Percentiles rank a stretch among this genome's conserved stretches.
These are phyloP conservation scores for Vaccinium darrowii DNA, from an alignment of 148 eudicot genomes.

Conservation along the genomic window DNA sequence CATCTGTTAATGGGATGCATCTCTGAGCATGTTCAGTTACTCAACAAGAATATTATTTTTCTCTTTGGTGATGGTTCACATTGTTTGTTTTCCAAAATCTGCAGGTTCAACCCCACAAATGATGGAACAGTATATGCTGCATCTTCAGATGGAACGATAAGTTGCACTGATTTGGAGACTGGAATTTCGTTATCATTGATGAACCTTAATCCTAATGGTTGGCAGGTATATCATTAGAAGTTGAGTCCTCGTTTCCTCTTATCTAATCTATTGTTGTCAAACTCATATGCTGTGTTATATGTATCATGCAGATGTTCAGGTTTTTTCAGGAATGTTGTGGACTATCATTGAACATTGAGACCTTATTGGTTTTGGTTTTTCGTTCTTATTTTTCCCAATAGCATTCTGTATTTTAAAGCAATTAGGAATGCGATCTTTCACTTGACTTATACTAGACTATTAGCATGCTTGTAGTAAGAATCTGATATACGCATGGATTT, in stretches of 20 bases:
- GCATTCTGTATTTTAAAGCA: background rate
- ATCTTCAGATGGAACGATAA: constrained; percentile 93
- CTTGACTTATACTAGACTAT: background rate
- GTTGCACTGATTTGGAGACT: constrained; percentile 92
- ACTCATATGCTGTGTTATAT: background rate
- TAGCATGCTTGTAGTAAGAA: background rate
- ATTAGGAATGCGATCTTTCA: background rate
- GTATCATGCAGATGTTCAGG: background rate
- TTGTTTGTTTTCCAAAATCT: constrained; percentile 15
- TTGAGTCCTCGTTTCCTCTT: background rate
- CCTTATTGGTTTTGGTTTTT: background rate
- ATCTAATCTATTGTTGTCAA: background rate
- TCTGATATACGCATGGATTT: background rate
- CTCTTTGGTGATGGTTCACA: background rate
- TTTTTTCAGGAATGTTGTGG: background rate
- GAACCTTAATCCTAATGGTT: constrained; percentile 92
- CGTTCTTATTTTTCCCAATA: background rate
- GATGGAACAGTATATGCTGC: constrained; percentile 81
- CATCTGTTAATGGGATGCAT: background rate
- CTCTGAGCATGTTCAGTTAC: background rate
- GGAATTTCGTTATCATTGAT: constrained; percentile 73
- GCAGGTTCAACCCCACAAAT: constrained; percentile 70
- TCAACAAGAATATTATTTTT: background rate
- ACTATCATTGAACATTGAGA: background rate
- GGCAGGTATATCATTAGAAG: constrained; percentile 58